phyloP scores from a whole-genome alignment of 495 filamentous ascomycete genomes.

The Rhypophila decipiens region DNA sequence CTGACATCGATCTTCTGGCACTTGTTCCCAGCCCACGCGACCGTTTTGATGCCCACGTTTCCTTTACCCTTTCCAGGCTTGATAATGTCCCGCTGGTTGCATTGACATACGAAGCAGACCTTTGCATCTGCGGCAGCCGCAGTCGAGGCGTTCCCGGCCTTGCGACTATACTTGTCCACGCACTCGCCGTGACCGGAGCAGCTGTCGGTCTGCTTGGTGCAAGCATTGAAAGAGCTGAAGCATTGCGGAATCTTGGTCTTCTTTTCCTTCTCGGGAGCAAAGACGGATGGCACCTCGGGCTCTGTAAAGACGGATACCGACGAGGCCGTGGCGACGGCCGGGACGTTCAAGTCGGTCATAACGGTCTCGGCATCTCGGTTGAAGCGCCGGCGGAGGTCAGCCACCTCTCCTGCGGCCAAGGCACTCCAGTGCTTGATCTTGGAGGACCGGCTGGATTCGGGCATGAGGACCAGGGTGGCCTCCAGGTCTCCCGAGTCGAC shows the following conservation, averaged over 20 bases:
- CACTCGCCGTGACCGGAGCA: constrained; percentile 76
- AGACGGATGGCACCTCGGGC: too few species aligned
- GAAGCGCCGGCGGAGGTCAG: constrained; percentile 34
- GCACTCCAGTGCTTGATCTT: constrained; percentile 24
- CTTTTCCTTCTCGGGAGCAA: constrained; percentile 1
- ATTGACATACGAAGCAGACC: constrained; percentile 75
- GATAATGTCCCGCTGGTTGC: constrained; percentile 46
- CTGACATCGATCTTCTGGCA: constrained; percentile 93
- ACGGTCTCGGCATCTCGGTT: constrained; percentile 12
- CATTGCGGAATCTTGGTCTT: constrained; percentile 48
- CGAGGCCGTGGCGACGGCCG: constrained; percentile 14
- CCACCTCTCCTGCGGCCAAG: constrained; percentile 17
- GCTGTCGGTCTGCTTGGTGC: constrained; percentile 54
- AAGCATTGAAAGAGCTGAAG: constrained; percentile 55
- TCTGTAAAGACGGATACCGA: too few species aligned
- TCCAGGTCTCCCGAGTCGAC: constrained; percentile 35
- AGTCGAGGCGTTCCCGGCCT: constrained; percentile 13
- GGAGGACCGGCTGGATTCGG: constrained; percentile 31
- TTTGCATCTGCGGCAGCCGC: too few species aligned
- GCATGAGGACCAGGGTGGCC: constrained; percentile 38
- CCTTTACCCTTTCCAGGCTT: constrained; percentile 28
- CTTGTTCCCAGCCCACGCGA: constrained; percentile 71
- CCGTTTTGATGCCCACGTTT: constrained; percentile 14
- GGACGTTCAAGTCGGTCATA: constrained; percentile 12
- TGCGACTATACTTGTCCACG: constrained; percentile 47